These are phyloP conservation scores for Benincasa hispida DNA, from an alignment of 306 rosid genomes.

Conservation along the genomic window DNA sequence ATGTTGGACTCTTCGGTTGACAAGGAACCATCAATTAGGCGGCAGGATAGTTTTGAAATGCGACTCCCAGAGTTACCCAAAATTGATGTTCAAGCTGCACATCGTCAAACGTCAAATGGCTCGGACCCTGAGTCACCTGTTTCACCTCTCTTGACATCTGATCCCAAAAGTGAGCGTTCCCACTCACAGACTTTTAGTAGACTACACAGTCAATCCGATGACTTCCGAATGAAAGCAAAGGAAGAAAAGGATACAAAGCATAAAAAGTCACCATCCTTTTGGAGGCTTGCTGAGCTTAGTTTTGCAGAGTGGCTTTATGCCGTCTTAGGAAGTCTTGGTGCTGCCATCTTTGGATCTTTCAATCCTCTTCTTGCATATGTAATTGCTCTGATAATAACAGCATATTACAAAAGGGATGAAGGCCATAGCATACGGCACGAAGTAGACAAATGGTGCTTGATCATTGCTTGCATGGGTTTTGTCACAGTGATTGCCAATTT, in stretches of 20 bases:
- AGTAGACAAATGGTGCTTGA: conserved; percentile 87
- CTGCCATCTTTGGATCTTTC: conserved; percentile 97
- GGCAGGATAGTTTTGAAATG: conserved; percentile 99
- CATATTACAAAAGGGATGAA: conserved; percentile 40
- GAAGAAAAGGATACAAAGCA: conserved; percentile 33
- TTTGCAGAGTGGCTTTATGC: conserved; percentile 99
- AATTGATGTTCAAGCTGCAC: conserved; percentile 77
- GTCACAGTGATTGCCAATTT: conserved; percentile 97
- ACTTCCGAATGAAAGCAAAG: conserved; percentile 32
- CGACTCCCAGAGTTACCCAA: conserved; percentile 85
- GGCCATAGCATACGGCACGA: conserved; percentile 31
- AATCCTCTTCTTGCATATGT: conserved; percentile 98
- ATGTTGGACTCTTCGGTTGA: conserved; percentile 45
- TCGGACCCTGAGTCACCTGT: conserved; percentile 97
- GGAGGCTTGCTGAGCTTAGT: conserved; percentile 97
- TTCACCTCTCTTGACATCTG: conserved; percentile 92
- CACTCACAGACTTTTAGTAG: conserved; percentile 99
- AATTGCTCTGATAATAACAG: conserved; percentile 75
- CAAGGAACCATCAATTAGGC: conserved; percentile 75
- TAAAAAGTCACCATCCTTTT: conserved; percentile 66
- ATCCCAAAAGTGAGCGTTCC: conserved; percentile 94
- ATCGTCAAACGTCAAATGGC: conserved; percentile 61
- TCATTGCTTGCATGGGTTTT: conserved; percentile 95
- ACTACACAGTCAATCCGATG: conserved; percentile 74
- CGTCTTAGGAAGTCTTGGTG: conserved; percentile 90